Evolutionary conservation across 192 early-diverging fungal species (phyloP).

Genomic region (Mortierella alpina): DNA sequence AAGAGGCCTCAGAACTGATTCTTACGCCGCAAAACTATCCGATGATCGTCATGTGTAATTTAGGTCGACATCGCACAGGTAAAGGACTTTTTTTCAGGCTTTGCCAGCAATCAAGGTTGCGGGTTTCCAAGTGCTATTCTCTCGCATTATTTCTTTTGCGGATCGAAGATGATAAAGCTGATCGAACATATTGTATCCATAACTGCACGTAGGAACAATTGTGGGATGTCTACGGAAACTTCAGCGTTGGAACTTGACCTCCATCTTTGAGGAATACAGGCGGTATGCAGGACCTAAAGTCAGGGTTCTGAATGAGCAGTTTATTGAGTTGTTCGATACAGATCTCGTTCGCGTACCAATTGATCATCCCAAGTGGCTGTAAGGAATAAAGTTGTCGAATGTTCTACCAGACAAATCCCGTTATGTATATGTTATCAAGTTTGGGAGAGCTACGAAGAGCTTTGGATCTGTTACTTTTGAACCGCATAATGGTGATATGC

Average conservation of each 20-base stretch:
- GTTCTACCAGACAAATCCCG: too few species aligned
- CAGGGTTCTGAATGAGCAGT: conserved; percentile 95
- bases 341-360: conserved; percentile 89
- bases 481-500: too few species aligned
- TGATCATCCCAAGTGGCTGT: conserved; percentile 82
- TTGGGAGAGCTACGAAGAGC: too few species aligned
- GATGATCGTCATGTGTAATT: conserved; percentile 98
- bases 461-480: too few species aligned
- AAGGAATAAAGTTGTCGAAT: conserved; percentile 7
- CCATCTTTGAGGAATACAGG: conserved; percentile 98
- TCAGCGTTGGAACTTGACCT: conserved; percentile 97
- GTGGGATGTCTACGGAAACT: conserved; percentile 98
- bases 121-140: not conserved
- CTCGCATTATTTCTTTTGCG: not conserved
- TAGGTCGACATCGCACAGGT: conserved; percentile 97
- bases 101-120: too few species aligned
- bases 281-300: conserved; percentile 97
- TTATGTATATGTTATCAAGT: too few species aligned
- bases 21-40: conserved; percentile 92
- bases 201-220: conserved; percentile 78
- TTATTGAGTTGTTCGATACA: conserved; percentile 96
- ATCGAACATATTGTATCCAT: not conserved
- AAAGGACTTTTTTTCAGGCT: not conserved
- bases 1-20: conserved; percentile 89
- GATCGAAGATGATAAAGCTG: not conserved